Evolutionary conservation across 345 rosid genomes (phyloP).

Genomic region (Eutrema japonicum): DNA sequence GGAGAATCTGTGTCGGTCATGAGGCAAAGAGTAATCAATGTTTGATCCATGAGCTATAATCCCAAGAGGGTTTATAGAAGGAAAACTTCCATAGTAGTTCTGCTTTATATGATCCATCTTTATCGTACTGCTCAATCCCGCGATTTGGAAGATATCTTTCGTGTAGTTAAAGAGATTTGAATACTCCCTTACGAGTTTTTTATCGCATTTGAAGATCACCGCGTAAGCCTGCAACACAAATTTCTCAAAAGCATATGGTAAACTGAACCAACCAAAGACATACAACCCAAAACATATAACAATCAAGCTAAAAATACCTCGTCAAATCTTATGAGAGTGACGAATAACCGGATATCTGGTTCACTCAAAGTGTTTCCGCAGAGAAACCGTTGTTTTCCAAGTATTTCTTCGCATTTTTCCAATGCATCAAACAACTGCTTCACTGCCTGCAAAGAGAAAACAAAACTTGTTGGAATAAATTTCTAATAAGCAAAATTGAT

Average conservation of each 20-base stretch:
- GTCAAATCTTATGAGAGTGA: conserved; percentile 86
- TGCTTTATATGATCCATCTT: conserved; percentile 70
- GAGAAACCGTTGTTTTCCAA: conserved; percentile 68
- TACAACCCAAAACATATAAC: not conserved
- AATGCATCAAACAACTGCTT: conserved; percentile 65
- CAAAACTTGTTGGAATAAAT: not conserved
- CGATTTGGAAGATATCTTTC: conserved; percentile 61
- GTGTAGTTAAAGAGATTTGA: conserved; percentile 63
- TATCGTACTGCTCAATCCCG: conserved; percentile 58
- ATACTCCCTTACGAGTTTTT: conserved; percentile 66
- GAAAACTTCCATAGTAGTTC: conserved; percentile 74
- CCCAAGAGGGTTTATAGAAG: conserved; percentile 62
- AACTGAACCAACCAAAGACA: too few relatives aligned
- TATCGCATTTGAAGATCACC: conserved; percentile 80
- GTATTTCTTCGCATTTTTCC: conserved; percentile 74
- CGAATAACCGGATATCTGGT: conserved; percentile 75
- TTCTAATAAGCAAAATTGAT: not conserved
- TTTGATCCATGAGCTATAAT: conserved; percentile 66
- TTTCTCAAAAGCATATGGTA: not conserved
- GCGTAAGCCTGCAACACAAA: conserved; percentile 53
- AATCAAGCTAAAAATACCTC: conserved; percentile 54
- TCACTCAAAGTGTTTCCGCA: conserved; percentile 72
- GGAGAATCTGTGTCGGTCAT: conserved; percentile 56
- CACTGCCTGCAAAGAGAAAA: conserved; percentile 54
- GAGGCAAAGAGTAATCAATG: conserved; percentile 52